Evolutionary conservation across 1,139 yeast species (phyloP), one percentile per base, ranked within the genome.

Genomic region (Zygoascus hellenicus): DNA sequence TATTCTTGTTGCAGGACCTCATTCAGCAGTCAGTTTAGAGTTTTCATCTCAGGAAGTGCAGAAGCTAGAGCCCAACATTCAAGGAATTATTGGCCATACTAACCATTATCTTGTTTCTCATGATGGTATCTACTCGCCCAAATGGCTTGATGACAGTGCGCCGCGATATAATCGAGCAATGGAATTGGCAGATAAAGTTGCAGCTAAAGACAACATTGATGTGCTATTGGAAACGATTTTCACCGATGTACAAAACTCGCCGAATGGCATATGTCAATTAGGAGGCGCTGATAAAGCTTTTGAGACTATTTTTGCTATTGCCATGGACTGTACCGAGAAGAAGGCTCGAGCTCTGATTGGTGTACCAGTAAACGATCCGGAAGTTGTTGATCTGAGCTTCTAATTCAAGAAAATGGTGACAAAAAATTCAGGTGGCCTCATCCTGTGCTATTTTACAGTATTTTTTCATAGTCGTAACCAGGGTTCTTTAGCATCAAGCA

Each of bases 81-180:
- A 40, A 11, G 52, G 51, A 10, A 43, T 43, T 9, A 47, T 57
- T 11, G 53, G 39, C 15, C 60, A 57, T 39, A 43, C 57, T 16
- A 57, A 57, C 41, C 57, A 57, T 31, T 57, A 55, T 37, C 42
- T 57, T 33, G 47, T 47, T 11, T 46, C 49, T 11, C 58, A 52
- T 28, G 47, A 33, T 11, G 55, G 49, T 3, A 54, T 47, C 6
- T 48, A 50, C 19, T 48, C 45, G 15, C 41, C 44, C 14, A 35
- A 43, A 16, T 52, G 52, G 51, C 49, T 49, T 2, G 34, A 39
- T 28, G 58, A 55, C 36, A 52, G 59, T 5, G 51, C 49, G 1
- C 35, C 51, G 33, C 46, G 60, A 19, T 45, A 51, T 2, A 48
- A 28, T 9, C 40, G 59, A 17, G 53, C 55, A 13, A 42, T 44